These are phyloP conservation scores for Globisporangium perplexum DNA, from an alignment of 352 stramenopile genomes.

Conservation along the genomic window DNA sequence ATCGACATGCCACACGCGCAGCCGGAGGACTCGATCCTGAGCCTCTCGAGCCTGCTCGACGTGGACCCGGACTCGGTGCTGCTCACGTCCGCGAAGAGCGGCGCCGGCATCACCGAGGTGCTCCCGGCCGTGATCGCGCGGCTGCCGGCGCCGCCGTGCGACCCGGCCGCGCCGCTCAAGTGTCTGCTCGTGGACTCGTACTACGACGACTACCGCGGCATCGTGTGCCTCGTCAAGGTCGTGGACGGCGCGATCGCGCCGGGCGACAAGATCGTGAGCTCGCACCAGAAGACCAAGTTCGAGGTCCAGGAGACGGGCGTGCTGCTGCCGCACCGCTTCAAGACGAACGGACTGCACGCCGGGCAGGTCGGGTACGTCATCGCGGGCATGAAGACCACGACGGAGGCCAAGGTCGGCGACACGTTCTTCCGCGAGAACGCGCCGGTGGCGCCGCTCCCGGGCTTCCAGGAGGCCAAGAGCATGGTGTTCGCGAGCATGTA, in stretches of 20 bases:
- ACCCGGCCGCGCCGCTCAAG: constrained; percentile 69
- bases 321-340: constrained; percentile 83
- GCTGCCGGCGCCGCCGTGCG: constrained; percentile 50
- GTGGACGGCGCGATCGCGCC: constrained; percentile 90
- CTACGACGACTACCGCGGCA: constrained; percentile 95
- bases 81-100: constrained; percentile 94
- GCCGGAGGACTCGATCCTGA: constrained; percentile 84
- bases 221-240: constrained; percentile 94
- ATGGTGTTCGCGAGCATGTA: constrained; percentile 99
- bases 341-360: constrained; percentile 74
- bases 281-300: constrained; percentile 84
- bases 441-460: constrained; percentile 58
- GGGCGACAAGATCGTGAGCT: constrained; percentile 73
- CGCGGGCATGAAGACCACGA: constrained; percentile 95
- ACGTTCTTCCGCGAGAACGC: constrained; percentile 74
- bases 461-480: constrained; percentile 77
- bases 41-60: constrained; percentile 68
- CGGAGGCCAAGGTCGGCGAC: constrained; percentile 92
- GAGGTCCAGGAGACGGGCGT: constrained; percentile 96
- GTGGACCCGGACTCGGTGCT: constrained; percentile 95
- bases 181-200: constrained; percentile 97
- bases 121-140: constrained; percentile 75
- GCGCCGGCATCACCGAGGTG: constrained; percentile 85
- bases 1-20: constrained; percentile 97
- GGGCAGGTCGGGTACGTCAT: constrained; percentile 98